A percentile compares a stretch with the other conserved stretches of the same genome.
phyloP scores from a whole-genome alignment of 768 basidiomycete genomes.

The Jaapia argillacea region DNA sequence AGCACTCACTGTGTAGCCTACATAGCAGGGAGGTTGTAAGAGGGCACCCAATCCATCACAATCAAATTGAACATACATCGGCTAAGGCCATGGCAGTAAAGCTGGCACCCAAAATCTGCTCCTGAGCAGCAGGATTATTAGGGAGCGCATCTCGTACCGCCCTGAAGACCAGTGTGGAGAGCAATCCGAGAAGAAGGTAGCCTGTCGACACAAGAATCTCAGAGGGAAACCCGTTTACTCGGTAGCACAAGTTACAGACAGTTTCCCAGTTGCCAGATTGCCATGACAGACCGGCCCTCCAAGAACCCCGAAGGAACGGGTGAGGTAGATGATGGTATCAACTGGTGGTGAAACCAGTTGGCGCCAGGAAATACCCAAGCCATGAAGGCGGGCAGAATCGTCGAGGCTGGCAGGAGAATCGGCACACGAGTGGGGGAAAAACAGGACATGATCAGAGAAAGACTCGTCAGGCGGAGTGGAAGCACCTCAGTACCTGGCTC shows the following conservation, averaged over 20 bases:
- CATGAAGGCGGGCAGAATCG: conserved; percentile 37
- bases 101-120: conserved; percentile 55
- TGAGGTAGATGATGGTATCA: conserved; percentile 39
- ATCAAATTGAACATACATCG: conserved; percentile 48
- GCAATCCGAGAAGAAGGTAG: conserved; percentile 52
- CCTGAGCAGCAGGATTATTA: conserved; percentile 49
- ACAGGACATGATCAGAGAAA: too few species aligned
- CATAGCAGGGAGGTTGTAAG: too few species aligned
- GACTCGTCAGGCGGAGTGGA: too few species aligned
- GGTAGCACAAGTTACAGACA: conserved; percentile 32
- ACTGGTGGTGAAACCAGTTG: conserved; percentile 56
- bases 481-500: conserved; percentile 38
- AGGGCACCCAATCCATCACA: too few species aligned
- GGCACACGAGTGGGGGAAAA: too few species aligned
- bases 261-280: conserved; percentile 59
- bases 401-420: conserved; percentile 28
- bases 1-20: too few species aligned
- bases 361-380: conserved; percentile 51
- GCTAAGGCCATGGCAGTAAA: conserved; percentile 56
- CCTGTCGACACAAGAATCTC: conserved; percentile 28
- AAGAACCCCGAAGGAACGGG: conserved; percentile 19
- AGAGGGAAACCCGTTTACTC: background rate
- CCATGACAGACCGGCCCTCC: conserved; percentile 46
- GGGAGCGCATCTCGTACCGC: conserved; percentile 52
- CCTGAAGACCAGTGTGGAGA: conserved; percentile 59